Base-by-base conservation (phyloP, 1,284 basidiomycete species). In the Apiotrichum brassicae region DNA sequence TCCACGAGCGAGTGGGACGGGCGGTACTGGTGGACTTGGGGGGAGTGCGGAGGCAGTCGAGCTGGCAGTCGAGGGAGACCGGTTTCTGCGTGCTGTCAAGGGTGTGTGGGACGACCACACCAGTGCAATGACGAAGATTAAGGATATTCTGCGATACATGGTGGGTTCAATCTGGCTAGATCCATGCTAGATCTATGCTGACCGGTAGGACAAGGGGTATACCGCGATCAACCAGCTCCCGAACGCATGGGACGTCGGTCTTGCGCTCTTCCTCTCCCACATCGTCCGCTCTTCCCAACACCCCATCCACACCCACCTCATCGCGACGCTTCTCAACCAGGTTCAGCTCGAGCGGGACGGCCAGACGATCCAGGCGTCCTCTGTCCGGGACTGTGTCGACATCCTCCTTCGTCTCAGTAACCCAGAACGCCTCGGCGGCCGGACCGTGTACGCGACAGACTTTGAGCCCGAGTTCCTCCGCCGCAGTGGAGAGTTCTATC, bases 81-180 rank as follows among this genome's bases (percentile, higher is more conserved):
- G 83, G 40, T 79, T 97, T 52, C 75, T 97, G 63, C 91, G 86
- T 65, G 85, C 88, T 13, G 63, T 97, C 53, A 82, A 83, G 63
- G 80, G 81, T 39, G 86, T 94, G 2, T 98, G 95, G 94, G 87
- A 94, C 54, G 92, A 97, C 68, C 94, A 98, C 71, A 84, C 79
- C 6, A 82, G 84, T 13, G 91, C 86, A 70, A 90, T 97, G 87
- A 78, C 80, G 37, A 91, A 93, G 68, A 73, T 99, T 51, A 82
- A 85, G 33, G 91, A 93, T 66, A 82, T 99, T 30, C 77, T 98
- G 59, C 90, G 88, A 66, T 99, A 99, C 70, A 94, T 98, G 87
- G 94, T 93, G 61, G 61, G 82, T 66, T 4, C 18, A 13, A 6
- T 20, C n/a, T 5, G 12, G 13, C 20, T n/a, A n/a, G n/a, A n/a